Base-by-base conservation (phyloP, 2,329 filamentous ascomycete genomes). In the Trichoderma sp. region DNA sequence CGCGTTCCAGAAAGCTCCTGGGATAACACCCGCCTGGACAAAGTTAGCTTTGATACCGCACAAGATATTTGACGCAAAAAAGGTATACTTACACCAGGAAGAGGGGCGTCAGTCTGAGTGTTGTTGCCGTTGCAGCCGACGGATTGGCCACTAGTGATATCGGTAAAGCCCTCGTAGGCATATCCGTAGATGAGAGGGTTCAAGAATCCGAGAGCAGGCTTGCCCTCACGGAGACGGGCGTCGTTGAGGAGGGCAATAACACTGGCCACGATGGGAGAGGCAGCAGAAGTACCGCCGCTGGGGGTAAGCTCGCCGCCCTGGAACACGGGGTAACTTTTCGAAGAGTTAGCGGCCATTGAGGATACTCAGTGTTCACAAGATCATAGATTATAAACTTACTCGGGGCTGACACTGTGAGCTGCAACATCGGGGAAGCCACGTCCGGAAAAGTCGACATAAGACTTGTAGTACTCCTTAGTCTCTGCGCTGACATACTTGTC, bases 201-300 rank as follows among this genome's bases (percentile, higher is more conserved):
- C 49, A 87, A 75, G 75, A 83, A 87, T 0, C 85, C 85, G 8
- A 86, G 75, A 2, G 81, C 77, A 8, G 76, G 73, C 76, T 82
- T 84, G 0, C 82, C 82, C 2, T 74, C 77, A 16, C 80, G 74
- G 61, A 85, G 74, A 27, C 83, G 75, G 49, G 79, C 80, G 67
- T 85, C 84, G 61, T 86, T 86, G 58, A 85, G 77, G 1, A 85
- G 74, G 6, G 83, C 81, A 14, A 87, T 74, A 58, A 86, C 80
- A 4, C 81, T 77, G 8, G 83, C 84, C 31, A 86, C 79, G 0
- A 85, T 81, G 0, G 85, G 85, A 1, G 85, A 81, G 13, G 81
- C 81, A 2, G 83, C 84, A 29, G 79, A 81, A 29, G 81, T 83
- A 19, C 84, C 84, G 56, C 77, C 72, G 2, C 83, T 75, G 1